Evolutionary conservation across 345 rosid genomes (phyloP), one percentile per base, ranked within the genome.

Genomic region (Populus davidiana): DNA sequence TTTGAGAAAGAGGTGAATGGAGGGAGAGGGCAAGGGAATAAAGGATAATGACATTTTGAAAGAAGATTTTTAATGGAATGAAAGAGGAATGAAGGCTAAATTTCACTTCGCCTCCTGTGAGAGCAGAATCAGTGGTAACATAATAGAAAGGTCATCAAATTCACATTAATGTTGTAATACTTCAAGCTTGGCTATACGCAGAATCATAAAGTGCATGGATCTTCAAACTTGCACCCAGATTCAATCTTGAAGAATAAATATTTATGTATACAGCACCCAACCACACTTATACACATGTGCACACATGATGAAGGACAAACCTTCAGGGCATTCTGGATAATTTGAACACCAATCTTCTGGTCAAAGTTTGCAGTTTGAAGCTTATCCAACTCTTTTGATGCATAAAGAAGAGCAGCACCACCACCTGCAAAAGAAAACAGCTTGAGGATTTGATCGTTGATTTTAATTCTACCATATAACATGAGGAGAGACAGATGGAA

Each of bases 251-350:
- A 59, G 63, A 59, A n/a, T 59, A n/a, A 59, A n/a, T 59, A n/a
- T 23, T 59, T 11, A 54, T 54, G 61, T 20, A 54, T 2, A 7
- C 25, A 21, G 23, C 25, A 54, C 25, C 23, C 7, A n/a, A 12
- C 14, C 63, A 59, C 27, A 23, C 5, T n/a, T 12, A n/a, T 59
- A 59, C 29, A 59, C 13, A n/a, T n/a, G 16, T 5, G n/a, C 29
- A 56, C 63, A 59, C 29, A 4, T 9, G 29, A 59, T 23, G 64
- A 73, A 63, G 71, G 21, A 64, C 77, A 80, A 72, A 96, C 99
- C 98, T 89, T 96, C 13, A 96, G 84, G 17, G 99, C 99, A 80
- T 96, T 94, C 82, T 96, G 98, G 78, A 96, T 96, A 27, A 96
- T 91, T 81, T 96, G 97, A 72, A 94, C 97, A 76, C 99, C 99